Conservation (phyloP, 495 filamentous ascomycete species). For the Cairneyella variabilis region DNA sequence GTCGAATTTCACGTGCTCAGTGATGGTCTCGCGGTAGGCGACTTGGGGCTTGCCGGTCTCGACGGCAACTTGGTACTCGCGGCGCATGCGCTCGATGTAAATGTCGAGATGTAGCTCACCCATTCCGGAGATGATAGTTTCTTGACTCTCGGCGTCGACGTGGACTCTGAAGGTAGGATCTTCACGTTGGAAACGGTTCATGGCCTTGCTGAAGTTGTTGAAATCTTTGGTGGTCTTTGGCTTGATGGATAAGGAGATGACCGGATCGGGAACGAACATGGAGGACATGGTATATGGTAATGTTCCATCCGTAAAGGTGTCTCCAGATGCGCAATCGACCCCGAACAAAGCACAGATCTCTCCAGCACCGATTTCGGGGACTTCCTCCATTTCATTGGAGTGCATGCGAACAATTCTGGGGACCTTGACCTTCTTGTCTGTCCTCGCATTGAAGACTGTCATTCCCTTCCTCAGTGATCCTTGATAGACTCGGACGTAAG, state of each 20-base stretch:
- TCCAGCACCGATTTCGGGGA: conserved; percentile 84
- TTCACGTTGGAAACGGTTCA: conserved; percentile 97
- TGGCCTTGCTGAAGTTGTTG: conserved; percentile 95
- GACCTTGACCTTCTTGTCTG: conserved; percentile 92
- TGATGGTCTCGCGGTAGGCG: conserved; percentile 94
- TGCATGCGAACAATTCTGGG: conserved; percentile 99
- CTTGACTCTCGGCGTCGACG: conserved; percentile 82
- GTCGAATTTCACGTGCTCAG: conserved; percentile 73
- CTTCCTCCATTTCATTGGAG: conserved; percentile 99
- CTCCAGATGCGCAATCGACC: conserved; percentile 95
- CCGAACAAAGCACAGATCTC: conserved; percentile 99
- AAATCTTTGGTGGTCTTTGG: conserved; percentile 92
- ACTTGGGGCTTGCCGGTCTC: conserved; percentile 96
- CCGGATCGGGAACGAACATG: conserved; percentile 98
- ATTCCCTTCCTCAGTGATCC: conserved; percentile 82
- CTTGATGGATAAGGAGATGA: conserved; percentile 96
- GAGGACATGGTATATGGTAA: conserved; percentile 96
- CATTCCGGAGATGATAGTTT: conserved; percentile 99
- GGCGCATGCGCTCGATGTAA: conserved; percentile 96
- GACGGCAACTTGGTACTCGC: conserved; percentile 95
- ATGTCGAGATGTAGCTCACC: conserved; percentile 96
- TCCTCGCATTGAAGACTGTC: conserved; percentile 90
- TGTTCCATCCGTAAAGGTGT: conserved; percentile 94
- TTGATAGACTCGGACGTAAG: conserved; percentile 98
- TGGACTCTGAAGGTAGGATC: conserved; percentile 97